Conservation (phyloP, 768 basidiomycete genomes). For the Leccinum truebloodii region DNA sequence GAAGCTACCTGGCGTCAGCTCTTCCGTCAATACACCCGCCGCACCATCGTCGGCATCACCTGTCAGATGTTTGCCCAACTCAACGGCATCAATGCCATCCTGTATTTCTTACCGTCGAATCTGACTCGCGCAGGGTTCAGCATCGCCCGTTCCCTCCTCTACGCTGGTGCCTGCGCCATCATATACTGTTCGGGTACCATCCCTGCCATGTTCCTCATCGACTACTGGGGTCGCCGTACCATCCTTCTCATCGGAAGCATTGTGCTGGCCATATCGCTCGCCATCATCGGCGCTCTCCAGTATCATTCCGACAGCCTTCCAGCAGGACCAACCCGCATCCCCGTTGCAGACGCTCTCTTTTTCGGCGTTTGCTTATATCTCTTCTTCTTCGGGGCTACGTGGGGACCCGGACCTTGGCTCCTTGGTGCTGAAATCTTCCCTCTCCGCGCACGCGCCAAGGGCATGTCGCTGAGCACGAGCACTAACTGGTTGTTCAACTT, state of each 20-base stretch:
- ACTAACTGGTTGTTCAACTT: conserved; percentile 39
- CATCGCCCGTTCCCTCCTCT: conserved; percentile 44
- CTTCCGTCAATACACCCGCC: conserved; percentile 50
- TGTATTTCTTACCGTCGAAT: conserved; percentile 58
- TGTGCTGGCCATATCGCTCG: conserved; percentile 45
- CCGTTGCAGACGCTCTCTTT: conserved; percentile 39
- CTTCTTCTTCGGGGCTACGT: conserved; percentile 57
- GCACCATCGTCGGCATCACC: conserved; percentile 51
- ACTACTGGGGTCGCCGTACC: conserved; percentile 50
- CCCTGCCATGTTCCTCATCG: conserved; percentile 55
- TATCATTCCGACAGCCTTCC: conserved; percentile 42
- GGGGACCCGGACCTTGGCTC: conserved; percentile 57
- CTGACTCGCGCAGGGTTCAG: conserved; percentile 52
- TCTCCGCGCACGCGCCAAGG: conserved; percentile 39
- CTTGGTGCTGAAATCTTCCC: conserved; percentile 54
- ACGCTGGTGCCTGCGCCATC: conserved; percentile 47
- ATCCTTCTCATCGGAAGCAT: conserved; percentile 51
- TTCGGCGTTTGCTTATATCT: conserved; percentile 56
- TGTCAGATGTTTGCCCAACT: conserved; percentile 58
- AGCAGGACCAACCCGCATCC: conserved; percentile 30
- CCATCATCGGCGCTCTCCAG: conserved; percentile 55
- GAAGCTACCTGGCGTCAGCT: conserved; percentile 50
- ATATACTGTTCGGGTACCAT: conserved; percentile 52
- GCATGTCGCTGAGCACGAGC: conserved; percentile 39
- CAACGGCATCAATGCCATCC: conserved; percentile 57